Evolutionary conservation across 2,329 filamentous ascomycete species (phyloP), one percentile per base, ranked within the genome.

Genomic region (Xylariales sp.): DNA sequence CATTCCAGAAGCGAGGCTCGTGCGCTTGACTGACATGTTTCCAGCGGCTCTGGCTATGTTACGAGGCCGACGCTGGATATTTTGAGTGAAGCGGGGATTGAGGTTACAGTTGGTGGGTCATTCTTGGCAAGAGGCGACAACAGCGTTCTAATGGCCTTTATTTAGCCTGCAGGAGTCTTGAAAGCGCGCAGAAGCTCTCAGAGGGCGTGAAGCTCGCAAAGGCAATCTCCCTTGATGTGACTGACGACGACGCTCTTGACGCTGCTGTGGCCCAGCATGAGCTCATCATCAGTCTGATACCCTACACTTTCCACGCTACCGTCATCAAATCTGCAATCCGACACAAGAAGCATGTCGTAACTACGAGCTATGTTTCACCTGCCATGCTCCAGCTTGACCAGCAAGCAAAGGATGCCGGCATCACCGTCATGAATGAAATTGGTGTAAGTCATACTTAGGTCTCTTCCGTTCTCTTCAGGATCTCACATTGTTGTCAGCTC

Each of bases 381-480:
- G 87, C 88, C 51, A 96, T 96, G 89, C 67, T 83, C 70, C 90
- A 90, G 71, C 79, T 96, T 37, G 86, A 95, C 57, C 72, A 80
- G 56, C 71, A 84, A 55, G 81, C 78, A 62, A 95, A 95, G 77
- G 85, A 84, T 48, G 91, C 90, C 19, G 90, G 89, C 47, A 96
- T 96, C 63, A 95, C 88, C n/a, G 89, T 96, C 62, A 89, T 96
- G 85, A 96, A 96, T 69, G 91, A 97, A 77, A 94, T 95, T 58
- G 88, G 88, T 15, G 31, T 19, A 31, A 29, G 7, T 29, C 3
- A 15, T 31, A n/a, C 10, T 25, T 20, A 16, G 15, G 19, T 37
- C 11, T 33, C n/a, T 9, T 32, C 31, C 11, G n/a, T n/a, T n/a
- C n/a, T n/a, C n/a, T n/a, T n/a, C n/a, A n/a, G n/a, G n/a, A n/a